phyloP scores from a whole-genome alignment of 768 basidiomycete species.

The Xanthoconium purpureum region DNA sequence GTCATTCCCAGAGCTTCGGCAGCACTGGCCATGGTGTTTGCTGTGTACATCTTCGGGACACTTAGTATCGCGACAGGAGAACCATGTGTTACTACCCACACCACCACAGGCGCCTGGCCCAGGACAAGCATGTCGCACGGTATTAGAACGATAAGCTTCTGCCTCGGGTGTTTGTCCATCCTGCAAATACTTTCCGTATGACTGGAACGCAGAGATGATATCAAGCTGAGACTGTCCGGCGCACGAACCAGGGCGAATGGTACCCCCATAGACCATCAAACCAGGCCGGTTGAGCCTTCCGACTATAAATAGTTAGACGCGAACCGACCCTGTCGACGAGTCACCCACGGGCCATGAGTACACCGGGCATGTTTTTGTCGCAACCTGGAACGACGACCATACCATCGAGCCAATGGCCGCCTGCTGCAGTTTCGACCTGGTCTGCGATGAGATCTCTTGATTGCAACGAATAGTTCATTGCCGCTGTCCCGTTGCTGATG shows the following conservation, averaged over 20 bases:
- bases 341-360: conserved; percentile 87
- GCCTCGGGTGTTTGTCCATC: conserved; percentile 83
- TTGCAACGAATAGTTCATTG: conserved; percentile 95
- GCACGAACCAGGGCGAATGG: conserved; percentile 90
- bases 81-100: conserved; percentile 47
- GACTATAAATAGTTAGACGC: conserved; percentile 45
- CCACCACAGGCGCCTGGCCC: conserved; percentile 98
- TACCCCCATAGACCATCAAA: conserved; percentile 97
- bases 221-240: conserved; percentile 86
- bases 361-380: conserved; percentile 99
- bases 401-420: conserved; percentile 96
- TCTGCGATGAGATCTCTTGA: conserved; percentile 98
- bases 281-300: conserved; percentile 95
- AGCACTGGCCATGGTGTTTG: conserved; percentile 97
- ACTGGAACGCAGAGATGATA: conserved; percentile 96
- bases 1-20: conserved; percentile 96
- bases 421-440: conserved; percentile 92
- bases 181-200: conserved; percentile 93
- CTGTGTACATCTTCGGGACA: conserved; percentile 82
- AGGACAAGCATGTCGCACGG: conserved; percentile 92
- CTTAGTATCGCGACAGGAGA: conserved; percentile 5
- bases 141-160: conserved; percentile 80
- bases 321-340: not conserved
- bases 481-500: conserved; percentile 95
- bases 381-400: conserved; percentile 97